These are phyloP conservation scores for Heliamphora exappendiculata DNA, from an alignment of 148 eudicot genomes.

Conservation along the genomic window DNA sequence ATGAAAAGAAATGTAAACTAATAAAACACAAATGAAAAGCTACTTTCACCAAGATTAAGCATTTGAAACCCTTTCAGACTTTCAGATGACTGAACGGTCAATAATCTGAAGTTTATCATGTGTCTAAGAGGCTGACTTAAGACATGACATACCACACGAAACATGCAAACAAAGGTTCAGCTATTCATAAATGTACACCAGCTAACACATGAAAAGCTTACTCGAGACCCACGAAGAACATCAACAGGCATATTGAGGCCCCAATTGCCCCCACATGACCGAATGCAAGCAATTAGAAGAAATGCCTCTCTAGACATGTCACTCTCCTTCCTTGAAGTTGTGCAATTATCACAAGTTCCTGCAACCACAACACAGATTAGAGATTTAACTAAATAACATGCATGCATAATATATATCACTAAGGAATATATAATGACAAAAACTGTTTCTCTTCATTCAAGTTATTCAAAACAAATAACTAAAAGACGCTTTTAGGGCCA, in stretches of 20 bases:
- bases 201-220: slow-evolving; percentile 26
- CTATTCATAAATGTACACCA: neutral
- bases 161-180: slow-evolving; percentile 3
- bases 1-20: neutral
- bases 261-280: slow-evolving; percentile 62
- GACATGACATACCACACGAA: slow-evolving; percentile 1
- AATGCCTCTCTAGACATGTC: slow-evolving; percentile 75
- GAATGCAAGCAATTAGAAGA: slow-evolving; percentile 66
- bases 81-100: slow-evolving; percentile 2
- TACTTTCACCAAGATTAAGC: neutral
- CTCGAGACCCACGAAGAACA: slow-evolving; percentile 88
- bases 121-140: neutral
- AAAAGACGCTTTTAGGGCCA: neutral
- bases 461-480: neutral
- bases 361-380: slow-evolving; percentile 12
- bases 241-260: slow-evolving; percentile 77
- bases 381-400: no score
- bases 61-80: neutral
- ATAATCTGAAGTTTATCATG: neutral
- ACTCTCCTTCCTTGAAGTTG: slow-evolving; percentile 48
- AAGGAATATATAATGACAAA: neutral
- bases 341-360: slow-evolving; percentile 87
- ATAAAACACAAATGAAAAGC: neutral
- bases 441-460: neutral
- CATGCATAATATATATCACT: neutral